A percentile compares a stretch with the other conserved stretches of the same genome.
These are phyloP conservation scores for Lotus japonicus DNA, from an alignment of 306 rosid genomes.

Conservation along the genomic window DNA sequence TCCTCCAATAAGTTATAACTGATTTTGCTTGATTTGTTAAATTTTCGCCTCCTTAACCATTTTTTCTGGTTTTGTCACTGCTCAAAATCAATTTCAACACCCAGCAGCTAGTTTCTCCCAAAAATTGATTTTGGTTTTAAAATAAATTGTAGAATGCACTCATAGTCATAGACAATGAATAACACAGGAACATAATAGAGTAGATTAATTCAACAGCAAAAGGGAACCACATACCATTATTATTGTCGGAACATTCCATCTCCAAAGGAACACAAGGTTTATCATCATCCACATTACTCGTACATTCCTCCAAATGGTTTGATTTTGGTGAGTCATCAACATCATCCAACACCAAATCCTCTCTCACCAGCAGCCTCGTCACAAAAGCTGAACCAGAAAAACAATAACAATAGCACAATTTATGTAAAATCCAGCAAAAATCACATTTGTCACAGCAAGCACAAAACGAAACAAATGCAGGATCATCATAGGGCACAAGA, in stretches of 20 bases:
- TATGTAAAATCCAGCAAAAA: neutral
- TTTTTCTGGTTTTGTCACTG: too few relatives aligned
- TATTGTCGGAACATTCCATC: constrained; percentile 10
- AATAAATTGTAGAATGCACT: neutral
- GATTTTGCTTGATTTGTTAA: too few relatives aligned
- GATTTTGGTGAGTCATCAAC: constrained; percentile 14
- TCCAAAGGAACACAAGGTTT: neutral
- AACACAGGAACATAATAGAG: too few relatives aligned
- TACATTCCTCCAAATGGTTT: constrained; percentile 14
- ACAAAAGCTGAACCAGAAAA: constrained; percentile 34
- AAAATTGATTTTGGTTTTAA: too few relatives aligned
- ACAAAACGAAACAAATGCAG: too few relatives aligned
- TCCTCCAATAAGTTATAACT: too few relatives aligned
- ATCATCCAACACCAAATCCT: constrained; percentile 13
- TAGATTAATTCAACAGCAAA: constrained; percentile 1
- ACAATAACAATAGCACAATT: neutral
- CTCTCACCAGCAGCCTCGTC: constrained; percentile 25
- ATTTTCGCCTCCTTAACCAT: too few relatives aligned
- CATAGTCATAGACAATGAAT: too few relatives aligned
- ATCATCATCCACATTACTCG: constrained; percentile 19
- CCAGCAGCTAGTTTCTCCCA: too few relatives aligned
- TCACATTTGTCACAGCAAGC: neutral
- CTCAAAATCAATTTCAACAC: too few relatives aligned
- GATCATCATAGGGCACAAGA: neutral
- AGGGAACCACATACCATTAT: constrained; percentile 15